phyloP scores from a whole-genome alignment of 495 filamentous ascomycete genomes.

The Lindgomyces ingoldianus region DNA sequence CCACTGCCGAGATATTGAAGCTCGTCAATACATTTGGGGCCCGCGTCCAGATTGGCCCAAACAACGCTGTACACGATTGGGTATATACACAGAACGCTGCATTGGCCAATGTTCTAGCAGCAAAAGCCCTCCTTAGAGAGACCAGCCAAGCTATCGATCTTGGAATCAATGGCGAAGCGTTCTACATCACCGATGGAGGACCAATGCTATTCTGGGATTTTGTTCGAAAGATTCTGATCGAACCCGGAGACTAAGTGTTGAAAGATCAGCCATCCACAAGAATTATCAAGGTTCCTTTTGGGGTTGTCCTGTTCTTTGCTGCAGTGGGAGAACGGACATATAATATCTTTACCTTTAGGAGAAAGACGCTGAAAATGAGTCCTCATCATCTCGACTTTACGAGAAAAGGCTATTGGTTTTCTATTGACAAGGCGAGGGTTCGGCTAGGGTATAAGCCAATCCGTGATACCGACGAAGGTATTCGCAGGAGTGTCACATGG shows the following conservation, averaged over 20 bases:
- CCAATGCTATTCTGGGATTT: conserved; percentile 16
- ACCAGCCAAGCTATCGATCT: background rate
- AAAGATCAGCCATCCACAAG: background rate
- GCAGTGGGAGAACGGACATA: background rate
- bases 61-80: conserved; percentile 9
- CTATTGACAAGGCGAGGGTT: conserved; percentile 1
- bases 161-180: conserved; percentile 3
- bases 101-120: conserved; percentile 14
- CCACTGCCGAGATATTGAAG: background rate
- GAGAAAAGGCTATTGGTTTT: conserved; percentile 9
- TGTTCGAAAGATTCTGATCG: background rate
- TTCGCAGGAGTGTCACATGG: conserved; percentile 5
- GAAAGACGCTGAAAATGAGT: background rate
- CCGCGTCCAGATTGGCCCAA: conserved; percentile 1
- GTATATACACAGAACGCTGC: conserved; percentile 7
- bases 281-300: background rate
- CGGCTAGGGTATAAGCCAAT: conserved; percentile 8
- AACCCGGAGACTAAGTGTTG: conserved; percentile 1
- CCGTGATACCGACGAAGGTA: conserved; percentile 1
- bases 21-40: background rate
- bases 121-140: background rate
- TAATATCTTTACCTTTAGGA: background rate
- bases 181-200: conserved; percentile 2
- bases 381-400: background rate
- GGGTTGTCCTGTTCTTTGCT: background rate